Percentiles rank a stretch among this genome's conserved stretches.
phyloP scores from a whole-genome alignment of 768 basidiomycete genomes.

The Russula lepida region DNA sequence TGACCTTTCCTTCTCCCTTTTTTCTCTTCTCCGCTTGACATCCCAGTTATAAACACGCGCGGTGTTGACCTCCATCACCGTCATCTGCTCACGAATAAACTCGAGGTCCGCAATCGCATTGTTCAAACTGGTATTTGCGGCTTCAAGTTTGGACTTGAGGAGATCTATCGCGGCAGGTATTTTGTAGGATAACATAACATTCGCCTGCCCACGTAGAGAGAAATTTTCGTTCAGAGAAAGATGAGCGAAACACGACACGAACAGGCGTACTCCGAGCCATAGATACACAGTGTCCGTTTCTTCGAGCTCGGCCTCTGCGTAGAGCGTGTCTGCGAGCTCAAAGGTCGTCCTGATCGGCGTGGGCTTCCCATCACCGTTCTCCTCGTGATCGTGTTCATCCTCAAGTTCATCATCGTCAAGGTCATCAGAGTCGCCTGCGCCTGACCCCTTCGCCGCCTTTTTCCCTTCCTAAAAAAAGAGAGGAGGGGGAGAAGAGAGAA shows the following conservation, averaged over 20 bases:
- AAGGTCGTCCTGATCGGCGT: conserved; percentile 76
- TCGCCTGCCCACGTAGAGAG: conserved; percentile 51
- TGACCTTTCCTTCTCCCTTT: conserved; percentile 7
- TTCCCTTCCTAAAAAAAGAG: conserved; percentile 48
- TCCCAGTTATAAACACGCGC: conserved; percentile 97
- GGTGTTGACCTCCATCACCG: conserved; percentile 93
- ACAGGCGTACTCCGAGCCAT: conserved; percentile 81
- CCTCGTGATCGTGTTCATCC: conserved; percentile 41
- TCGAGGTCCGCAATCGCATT: conserved; percentile 83
- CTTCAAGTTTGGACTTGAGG: conserved; percentile 62
- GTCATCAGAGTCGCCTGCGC: background rate
- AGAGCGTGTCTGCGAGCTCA: conserved; percentile 93
- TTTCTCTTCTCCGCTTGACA: conserved; percentile 69
- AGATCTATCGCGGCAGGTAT: conserved; percentile 68
- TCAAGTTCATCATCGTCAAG: conserved; percentile 25
- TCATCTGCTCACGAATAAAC: conserved; percentile 89
- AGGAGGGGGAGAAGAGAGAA: background rate
- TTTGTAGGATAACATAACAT: conserved; percentile 95
- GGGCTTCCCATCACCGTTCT: conserved; percentile 31
- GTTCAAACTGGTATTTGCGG: conserved; percentile 56
- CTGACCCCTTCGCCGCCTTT: conserved; percentile 30
- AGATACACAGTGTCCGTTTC: conserved; percentile 85
- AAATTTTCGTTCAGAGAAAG: background rate
- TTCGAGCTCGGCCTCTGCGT: conserved; percentile 81
- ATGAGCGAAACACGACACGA: background rate